Base-by-base conservation (phyloP, 2,329 filamentous ascomycete genomes). In the Aspergillus pseudoglaucus region DNA sequence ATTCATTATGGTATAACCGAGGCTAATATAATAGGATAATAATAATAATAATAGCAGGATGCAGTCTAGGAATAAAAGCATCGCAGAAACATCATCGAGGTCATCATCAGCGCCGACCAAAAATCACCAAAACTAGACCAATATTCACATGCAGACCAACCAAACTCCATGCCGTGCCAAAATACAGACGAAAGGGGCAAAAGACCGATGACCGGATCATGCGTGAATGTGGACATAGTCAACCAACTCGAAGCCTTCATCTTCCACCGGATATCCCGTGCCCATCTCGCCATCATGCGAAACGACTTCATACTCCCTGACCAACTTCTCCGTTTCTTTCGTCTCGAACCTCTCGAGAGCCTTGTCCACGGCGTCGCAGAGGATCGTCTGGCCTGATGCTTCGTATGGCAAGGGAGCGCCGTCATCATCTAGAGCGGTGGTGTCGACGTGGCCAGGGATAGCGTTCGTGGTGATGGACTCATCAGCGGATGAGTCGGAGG, bases 331-430 rank as follows among this genome's bases (percentile, higher is more conserved):
- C 2, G 78, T 82, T 66, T 80, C 76, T 57, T 75, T 75, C 52
- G 75, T 77, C 66, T 83, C 80, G 59, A 75, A 83, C 53, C 73
- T 75, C 68, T 80, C 75, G 37, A 82, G 75, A 1, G 80, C 80
- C 63, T 79, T 75, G 47, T 71, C 73, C 30, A 83, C 68, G 9
- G 80, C 79, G 14, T 70, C 69, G 50, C 76, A 76, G 43, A 83
- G 70, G 59, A 83, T 74, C 59, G 80, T 77, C 63, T 77, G 77
- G 37, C 80, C 80, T 3, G 66, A 57, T 10, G 74, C 71, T 51
- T 81, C 78, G 65, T 73, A 82, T 38, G 75, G 78, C 65, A 79
- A 78, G 44, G 76, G 67, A 2, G 38, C 47, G 50, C 78, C 68
- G 32, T 75, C 75, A 30, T 70, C 71, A 42, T 77, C 75, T 22